phyloP scores from a whole-genome alignment of 768 basidiomycete genomes.

The Kwoniella dejecticola region DNA sequence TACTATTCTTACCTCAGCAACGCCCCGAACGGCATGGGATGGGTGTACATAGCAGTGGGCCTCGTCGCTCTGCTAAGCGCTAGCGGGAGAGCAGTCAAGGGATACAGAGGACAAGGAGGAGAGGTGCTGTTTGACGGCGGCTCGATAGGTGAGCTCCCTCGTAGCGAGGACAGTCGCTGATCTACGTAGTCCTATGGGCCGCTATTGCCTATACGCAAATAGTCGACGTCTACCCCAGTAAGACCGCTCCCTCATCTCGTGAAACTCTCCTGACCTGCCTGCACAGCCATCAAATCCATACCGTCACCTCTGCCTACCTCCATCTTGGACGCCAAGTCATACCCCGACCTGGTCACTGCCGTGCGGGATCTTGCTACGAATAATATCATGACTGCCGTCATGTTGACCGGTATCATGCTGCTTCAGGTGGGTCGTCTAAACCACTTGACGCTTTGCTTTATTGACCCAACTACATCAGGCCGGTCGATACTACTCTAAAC shows the following conservation, averaged over 20 bases:
- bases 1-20: constrained; percentile 52
- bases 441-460: too few relatives aligned
- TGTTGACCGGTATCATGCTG: constrained; percentile 55
- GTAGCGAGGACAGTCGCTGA: not conserved
- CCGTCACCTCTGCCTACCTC: constrained; percentile 35
- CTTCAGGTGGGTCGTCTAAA: constrained; percentile 53
- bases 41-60: constrained; percentile 41
- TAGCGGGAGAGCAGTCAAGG: constrained; percentile 45
- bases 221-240: constrained; percentile 44
- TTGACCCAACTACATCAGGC: constrained; percentile 28
- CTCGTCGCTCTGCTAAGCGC: constrained; percentile 38
- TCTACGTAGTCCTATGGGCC: constrained; percentile 33
- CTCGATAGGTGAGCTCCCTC: constrained; percentile 45
- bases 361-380: constrained; percentile 52
- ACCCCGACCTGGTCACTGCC: constrained; percentile 36
- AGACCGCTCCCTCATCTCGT: constrained; percentile 11
- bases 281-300: constrained; percentile 44
- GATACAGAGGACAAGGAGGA: constrained; percentile 42
- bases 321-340: constrained; percentile 24
- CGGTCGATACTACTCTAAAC: constrained; percentile 50
- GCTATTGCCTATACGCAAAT: constrained; percentile 46
- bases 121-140: constrained; percentile 55
- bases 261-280: not conserved
- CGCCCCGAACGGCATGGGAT: constrained; percentile 43
- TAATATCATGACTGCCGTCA: constrained; percentile 55